phyloP scores from a whole-genome alignment of 768 basidiomycete species.

The Podaxis sp. region DNA sequence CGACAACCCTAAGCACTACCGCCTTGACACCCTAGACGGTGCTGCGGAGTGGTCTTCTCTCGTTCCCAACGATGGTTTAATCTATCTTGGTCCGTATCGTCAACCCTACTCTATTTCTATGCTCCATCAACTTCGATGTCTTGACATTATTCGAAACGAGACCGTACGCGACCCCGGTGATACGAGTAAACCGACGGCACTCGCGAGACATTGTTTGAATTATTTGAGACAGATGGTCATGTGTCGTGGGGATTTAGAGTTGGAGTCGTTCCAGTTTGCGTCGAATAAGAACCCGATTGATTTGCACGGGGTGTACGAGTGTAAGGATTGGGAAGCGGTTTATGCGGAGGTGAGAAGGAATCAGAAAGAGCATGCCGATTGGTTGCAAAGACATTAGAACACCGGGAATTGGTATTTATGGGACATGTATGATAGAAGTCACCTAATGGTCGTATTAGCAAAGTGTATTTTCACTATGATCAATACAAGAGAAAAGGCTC shows the following conservation, averaged over 20 bases:
- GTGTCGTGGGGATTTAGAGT: constrained; percentile 26
- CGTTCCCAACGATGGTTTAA: constrained; percentile 25
- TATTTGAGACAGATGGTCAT: constrained; percentile 31
- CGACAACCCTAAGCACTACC: constrained; percentile 27
- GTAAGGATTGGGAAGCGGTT: constrained; percentile 31
- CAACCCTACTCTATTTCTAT: constrained; percentile 30
- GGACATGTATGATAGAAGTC: background rate
- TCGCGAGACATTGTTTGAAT: constrained; percentile 27
- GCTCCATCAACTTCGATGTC: constrained; percentile 32
- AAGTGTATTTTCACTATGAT: background rate
- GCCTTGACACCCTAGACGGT: constrained; percentile 23
- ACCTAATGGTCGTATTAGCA: background rate
- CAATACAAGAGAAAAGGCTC: too few species aligned
- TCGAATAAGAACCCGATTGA: constrained; percentile 27
- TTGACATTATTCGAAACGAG: constrained; percentile 29
- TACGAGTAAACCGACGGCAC: constrained; percentile 18
- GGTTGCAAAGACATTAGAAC: constrained; percentile 7
- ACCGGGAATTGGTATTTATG: background rate
- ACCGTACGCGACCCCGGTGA: constrained; percentile 18
- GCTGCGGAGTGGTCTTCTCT: constrained; percentile 27
- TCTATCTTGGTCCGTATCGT: constrained; percentile 27
- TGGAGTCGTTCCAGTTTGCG: constrained; percentile 28
- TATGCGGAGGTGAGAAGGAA: constrained; percentile 24
- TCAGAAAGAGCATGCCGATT: constrained; percentile 19
- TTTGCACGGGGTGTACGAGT: constrained; percentile 26